Percentiles rank a stretch among this genome's conserved stretches.
phyloP scores from a whole-genome alignment of 345 rosid genomes.

The Sapria himalayana region DNA sequence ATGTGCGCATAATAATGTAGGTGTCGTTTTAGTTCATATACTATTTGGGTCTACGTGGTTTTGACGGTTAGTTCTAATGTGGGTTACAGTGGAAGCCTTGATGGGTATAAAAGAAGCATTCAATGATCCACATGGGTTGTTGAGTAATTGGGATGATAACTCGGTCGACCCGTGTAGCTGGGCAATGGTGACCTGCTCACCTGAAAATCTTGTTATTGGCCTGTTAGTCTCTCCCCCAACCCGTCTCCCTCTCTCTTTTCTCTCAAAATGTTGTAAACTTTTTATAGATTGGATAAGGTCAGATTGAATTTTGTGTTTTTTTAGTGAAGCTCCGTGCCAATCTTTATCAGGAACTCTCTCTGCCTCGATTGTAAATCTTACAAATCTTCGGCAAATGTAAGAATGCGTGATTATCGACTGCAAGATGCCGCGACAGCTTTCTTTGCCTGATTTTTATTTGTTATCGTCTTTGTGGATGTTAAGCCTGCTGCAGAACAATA shows the following conservation, averaged over 20 bases:
- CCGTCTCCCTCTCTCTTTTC: neutral
- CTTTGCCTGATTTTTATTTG: conserved; percentile 2
- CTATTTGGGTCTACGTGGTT: neutral
- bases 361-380: conserved; percentile 55
- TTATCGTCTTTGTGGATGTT: conserved; percentile 9
- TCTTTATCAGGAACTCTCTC: conserved; percentile 74
- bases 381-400: conserved; percentile 82
- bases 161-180: conserved; percentile 97
- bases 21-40: no score
- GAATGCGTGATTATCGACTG: conserved; percentile 6
- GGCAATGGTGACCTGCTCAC: conserved; percentile 82
- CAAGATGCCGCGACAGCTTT: conserved; percentile 1
- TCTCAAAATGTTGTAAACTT: neutral
- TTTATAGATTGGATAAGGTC: neutral
- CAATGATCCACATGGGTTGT: conserved; percentile 65
- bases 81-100: conserved; percentile 57
- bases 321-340: conserved; percentile 87
- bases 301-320: conserved; percentile 10
- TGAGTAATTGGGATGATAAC: conserved; percentile 81
- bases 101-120: conserved; percentile 32
- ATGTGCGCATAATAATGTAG: no score
- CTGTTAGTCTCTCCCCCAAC: conserved; percentile 23
- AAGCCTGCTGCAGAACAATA: conserved; percentile 84
- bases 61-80: neutral
- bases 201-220: conserved; percentile 61